Base-by-base conservation (phyloP, 2,329 filamentous ascomycete species). In the Verticillium alfalfae region DNA sequence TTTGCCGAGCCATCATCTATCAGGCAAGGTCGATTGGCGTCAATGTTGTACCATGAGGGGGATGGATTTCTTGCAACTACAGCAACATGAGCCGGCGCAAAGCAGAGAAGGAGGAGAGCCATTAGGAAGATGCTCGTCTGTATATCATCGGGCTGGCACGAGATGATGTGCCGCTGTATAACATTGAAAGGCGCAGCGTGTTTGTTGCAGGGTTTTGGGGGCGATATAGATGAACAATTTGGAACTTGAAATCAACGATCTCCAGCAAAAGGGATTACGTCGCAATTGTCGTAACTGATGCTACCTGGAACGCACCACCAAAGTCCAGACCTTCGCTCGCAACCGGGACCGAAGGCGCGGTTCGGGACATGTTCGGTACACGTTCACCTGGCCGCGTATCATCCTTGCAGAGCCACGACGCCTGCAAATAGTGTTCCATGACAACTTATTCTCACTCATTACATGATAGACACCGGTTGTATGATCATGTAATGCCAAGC, bases 11-110 rank as follows among this genome's bases (percentile, higher is more conserved):
- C 60, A 81, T 94, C 64, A 91, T 94, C 67, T 88, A 81, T 67
- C 88, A 91, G 75, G 88, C 88, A 62, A 91, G 87, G 78, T 89
- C 88, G 22, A 87, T 93, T 70, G 91, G 91, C 16, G 84, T 95
- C 61, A 80, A 84, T 57, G 85, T 95, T 49, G 83, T 90, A 62
- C 83, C 88, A 64, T 93, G 70, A 72, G 59, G 37, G 56, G 52
- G 34, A 26, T 12, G 8, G 9, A 13, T 37, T 37, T 12, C n/a
- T 18, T 16, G 12, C 39, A 26, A 34, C 5, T 5, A 55, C 34
- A 59, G 52, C 34, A 5, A 18, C 26, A 26, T 26, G 36, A 31
- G 18, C 26, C 16, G 54, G 37, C 56, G 56, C 31, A 38, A 38
- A 36, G 36, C 7, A 31, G 54, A 56, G 45, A 16, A 52, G 45